These are phyloP conservation scores for Curvularia spicifera DNA, from an alignment of 2,329 filamentous ascomycete genomes.

Conservation along the genomic window DNA sequence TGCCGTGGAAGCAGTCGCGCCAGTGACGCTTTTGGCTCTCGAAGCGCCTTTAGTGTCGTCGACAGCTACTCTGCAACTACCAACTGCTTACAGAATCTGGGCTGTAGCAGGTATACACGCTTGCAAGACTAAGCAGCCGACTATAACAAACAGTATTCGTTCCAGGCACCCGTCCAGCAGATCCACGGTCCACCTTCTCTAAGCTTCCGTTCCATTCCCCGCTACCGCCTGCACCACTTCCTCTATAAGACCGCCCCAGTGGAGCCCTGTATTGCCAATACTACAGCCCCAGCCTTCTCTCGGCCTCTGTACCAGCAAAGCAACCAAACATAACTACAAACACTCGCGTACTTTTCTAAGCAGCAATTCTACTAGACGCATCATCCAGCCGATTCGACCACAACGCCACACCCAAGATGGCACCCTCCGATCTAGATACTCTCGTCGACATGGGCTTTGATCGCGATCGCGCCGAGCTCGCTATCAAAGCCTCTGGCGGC, in stretches of 20 bases:
- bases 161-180: not conserved
- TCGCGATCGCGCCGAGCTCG: slow-evolving; percentile 78
- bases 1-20: slow-evolving; percentile 14
- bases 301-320: not conserved
- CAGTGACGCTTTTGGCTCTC: slow-evolving; percentile 24
- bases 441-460: slow-evolving; percentile 80
- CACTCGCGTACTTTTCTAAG: not conserved
- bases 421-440: slow-evolving; percentile 64
- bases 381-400: slow-evolving; percentile 12
- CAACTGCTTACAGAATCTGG: not conserved
- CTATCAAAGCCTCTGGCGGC: slow-evolving; percentile 81
- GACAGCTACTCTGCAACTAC: slow-evolving; percentile 7
- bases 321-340: slow-evolving; percentile 3
- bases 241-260: slow-evolving; percentile 12
- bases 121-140: not conserved
- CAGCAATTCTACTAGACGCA: slow-evolving; percentile 6
- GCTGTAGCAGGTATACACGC: not conserved
- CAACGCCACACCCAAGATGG: slow-evolving; percentile 43
- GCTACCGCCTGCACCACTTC: slow-evolving; percentile 15
- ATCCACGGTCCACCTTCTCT: slow-evolving; percentile 27
- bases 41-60: slow-evolving; percentile 14
- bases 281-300: not conserved
- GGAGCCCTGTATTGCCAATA: slow-evolving; percentile 4
- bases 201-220: slow-evolving; percentile 21
- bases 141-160: not conserved